Evolutionary conservation across 1,284 basidiomycete species (phyloP).

Genomic region (Apiotrichum domesticum): DNA sequence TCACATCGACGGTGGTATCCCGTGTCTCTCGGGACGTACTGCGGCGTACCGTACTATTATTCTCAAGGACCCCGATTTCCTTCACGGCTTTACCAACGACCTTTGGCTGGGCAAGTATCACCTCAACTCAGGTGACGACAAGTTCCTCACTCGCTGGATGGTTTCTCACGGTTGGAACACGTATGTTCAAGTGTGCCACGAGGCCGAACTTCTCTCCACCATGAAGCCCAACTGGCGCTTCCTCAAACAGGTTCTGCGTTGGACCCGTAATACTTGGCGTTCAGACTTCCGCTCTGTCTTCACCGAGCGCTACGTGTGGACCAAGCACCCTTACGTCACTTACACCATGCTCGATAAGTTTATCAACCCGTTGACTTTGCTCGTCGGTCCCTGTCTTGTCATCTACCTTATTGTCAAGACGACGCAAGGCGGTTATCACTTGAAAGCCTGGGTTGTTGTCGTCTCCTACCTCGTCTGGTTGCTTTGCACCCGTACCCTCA

Average conservation of each 20-base stretch:
- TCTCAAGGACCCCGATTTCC: slow-evolving; percentile 84
- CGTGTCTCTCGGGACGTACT: slow-evolving; percentile 83
- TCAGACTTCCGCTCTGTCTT: slow-evolving; percentile 81
- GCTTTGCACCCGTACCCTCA: slow-evolving; percentile 71
- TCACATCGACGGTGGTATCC: slow-evolving; percentile 85
- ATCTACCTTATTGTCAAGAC: slow-evolving; percentile 69
- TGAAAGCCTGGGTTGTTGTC: slow-evolving; percentile 83
- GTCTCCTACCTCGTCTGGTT: slow-evolving; percentile 69
- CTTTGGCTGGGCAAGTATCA: slow-evolving; percentile 88
- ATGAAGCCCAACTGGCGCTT: slow-evolving; percentile 97
- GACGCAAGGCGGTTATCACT: slow-evolving; percentile 75
- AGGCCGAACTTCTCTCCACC: slow-evolving; percentile 80
- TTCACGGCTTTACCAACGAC: slow-evolving; percentile 87
- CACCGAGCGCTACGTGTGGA: slow-evolving; percentile 81
- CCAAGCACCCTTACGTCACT: slow-evolving; percentile 78
- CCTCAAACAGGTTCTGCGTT: slow-evolving; percentile 82
- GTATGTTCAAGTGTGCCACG: slow-evolving; percentile 83
- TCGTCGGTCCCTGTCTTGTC: slow-evolving; percentile 73
- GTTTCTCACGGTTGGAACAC: slow-evolving; percentile 89
- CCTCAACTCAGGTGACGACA: slow-evolving; percentile 86
- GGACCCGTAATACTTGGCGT: slow-evolving; percentile 90
- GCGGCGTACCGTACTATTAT: slow-evolving; percentile 88
- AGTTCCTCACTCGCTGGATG: slow-evolving; percentile 94
- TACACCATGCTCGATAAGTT: slow-evolving; percentile 92
- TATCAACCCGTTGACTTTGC: slow-evolving; percentile 80